phyloP scores from a whole-genome alignment of 2,329 filamentous ascomycete genomes.

The Diaporthe amygdali region DNA sequence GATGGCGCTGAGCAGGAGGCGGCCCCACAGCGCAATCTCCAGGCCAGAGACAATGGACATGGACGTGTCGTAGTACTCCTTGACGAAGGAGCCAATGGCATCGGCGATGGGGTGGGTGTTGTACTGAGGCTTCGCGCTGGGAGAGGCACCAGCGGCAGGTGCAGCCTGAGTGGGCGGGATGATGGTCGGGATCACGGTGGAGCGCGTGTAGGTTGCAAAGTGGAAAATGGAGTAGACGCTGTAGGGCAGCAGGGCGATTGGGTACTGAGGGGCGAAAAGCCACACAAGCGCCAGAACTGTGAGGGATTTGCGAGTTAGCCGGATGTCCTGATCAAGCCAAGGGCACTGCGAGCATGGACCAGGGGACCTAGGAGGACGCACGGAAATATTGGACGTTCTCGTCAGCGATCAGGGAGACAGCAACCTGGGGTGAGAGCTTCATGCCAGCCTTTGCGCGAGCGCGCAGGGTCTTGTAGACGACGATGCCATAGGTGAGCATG shows the following conservation, averaged over 20 bases:
- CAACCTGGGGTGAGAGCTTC: conserved; percentile 61
- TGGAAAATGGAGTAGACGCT: conserved; percentile 98
- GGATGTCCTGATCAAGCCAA: background rate
- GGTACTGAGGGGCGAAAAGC: conserved; percentile 89
- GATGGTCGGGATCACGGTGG: conserved; percentile 88
- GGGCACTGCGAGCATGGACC: background rate
- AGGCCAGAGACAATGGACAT: conserved; percentile 92
- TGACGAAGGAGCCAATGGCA: conserved; percentile 89
- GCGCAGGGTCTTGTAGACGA: conserved; percentile 96
- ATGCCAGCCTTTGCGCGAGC: conserved; percentile 79
- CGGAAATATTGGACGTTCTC: conserved; percentile 98
- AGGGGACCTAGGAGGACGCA: conserved; percentile 53
- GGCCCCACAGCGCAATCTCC: conserved; percentile 87
- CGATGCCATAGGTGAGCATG: conserved; percentile 92
- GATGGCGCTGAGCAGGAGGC: conserved; percentile 79
- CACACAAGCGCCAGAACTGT: conserved; percentile 92
- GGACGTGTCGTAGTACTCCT: conserved; percentile 95
- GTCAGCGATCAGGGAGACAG: conserved; percentile 74
- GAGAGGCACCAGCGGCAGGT: conserved; percentile 59
- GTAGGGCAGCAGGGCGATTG: conserved; percentile 90
- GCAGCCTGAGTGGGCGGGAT: conserved; percentile 66
- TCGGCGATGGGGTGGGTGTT: conserved; percentile 72
- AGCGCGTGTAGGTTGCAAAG: conserved; percentile 93
- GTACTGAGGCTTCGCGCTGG: conserved; percentile 61
- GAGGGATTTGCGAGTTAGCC: conserved; percentile 25